Evolutionary conservation across 352 stramenopile genomes (phyloP).

Genomic region (Phytophthora tubulina): DNA sequence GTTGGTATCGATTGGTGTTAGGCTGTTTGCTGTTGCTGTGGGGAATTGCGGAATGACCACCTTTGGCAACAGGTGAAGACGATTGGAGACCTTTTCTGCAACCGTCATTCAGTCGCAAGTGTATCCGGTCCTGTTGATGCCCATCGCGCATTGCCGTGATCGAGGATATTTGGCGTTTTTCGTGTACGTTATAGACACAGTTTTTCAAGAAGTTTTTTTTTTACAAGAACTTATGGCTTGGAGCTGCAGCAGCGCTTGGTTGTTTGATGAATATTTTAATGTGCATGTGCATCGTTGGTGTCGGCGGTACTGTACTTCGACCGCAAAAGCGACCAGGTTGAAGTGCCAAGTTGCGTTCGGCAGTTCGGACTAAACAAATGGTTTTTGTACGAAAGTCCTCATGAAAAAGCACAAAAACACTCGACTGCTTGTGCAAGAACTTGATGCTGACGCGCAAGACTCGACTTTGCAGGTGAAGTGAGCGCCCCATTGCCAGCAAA

Average conservation of each 20-base stretch:
- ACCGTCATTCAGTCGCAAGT: constrained; percentile 14
- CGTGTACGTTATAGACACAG: too few relatives aligned
- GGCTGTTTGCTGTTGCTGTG: not conserved
- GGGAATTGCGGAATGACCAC: constrained; percentile 31
- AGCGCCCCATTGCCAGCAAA: constrained; percentile 2
- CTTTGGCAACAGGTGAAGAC: constrained; percentile 2
- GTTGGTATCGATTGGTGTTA: not conserved
- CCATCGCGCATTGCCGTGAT: constrained; percentile 20
- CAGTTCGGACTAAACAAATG: too few relatives aligned
- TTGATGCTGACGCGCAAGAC: constrained; percentile 21
- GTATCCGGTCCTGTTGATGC: constrained; percentile 26
- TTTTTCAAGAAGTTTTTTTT: too few relatives aligned
- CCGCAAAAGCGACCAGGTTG: too few relatives aligned
- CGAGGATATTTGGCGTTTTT: not conserved
- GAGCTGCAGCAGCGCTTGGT: too few relatives aligned
- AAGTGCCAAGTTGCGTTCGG: too few relatives aligned
- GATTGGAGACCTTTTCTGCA: constrained; percentile 11
- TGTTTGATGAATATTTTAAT: too few relatives aligned
- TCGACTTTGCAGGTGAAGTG: constrained; percentile 26
- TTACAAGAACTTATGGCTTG: too few relatives aligned
- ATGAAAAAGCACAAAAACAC: too few relatives aligned
- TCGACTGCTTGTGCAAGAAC: not conserved
- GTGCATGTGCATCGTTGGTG: too few relatives aligned
- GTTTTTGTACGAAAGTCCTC: not conserved
- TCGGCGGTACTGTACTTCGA: too few relatives aligned